These are phyloP conservation scores for Rhypophila decipiens DNA, from an alignment of 495 filamentous ascomycete genomes.

Conservation along the genomic window DNA sequence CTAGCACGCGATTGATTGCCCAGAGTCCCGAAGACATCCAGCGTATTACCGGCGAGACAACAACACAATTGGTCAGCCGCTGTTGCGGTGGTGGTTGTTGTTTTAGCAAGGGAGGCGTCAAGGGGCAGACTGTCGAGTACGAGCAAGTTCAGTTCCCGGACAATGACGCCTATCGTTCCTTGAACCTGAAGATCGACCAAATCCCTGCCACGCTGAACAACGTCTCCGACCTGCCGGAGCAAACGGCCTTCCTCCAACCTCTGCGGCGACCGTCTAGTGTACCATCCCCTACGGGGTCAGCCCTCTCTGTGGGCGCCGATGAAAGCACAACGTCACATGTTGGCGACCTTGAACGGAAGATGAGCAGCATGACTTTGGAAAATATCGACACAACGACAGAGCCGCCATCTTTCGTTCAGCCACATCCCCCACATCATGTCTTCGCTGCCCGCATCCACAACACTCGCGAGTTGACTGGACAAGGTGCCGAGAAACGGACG, in stretches of 20 bases:
- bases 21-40: slow-evolving; percentile 69
- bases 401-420: slow-evolving; percentile 85
- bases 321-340: background rate
- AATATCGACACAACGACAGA: slow-evolving; percentile 46
- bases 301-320: slow-evolving; percentile 22
- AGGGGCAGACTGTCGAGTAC: slow-evolving; percentile 45
- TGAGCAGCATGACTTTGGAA: slow-evolving; percentile 29
- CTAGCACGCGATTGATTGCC: slow-evolving; percentile 74
- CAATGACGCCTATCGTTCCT: slow-evolving; percentile 75
- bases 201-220: slow-evolving; percentile 67
- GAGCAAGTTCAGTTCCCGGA: slow-evolving; percentile 62
- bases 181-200: slow-evolving; percentile 68
- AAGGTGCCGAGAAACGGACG: slow-evolving; percentile 93
- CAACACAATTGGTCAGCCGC: slow-evolving; percentile 54
- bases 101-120: slow-evolving; percentile 52
- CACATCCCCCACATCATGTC: slow-evolving; percentile 90
- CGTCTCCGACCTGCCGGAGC: slow-evolving; percentile 62
- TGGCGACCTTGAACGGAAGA: slow-evolving; percentile 13
- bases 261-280: slow-evolving; percentile 25
- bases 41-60: slow-evolving; percentile 57
- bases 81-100: slow-evolving; percentile 97
- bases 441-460: slow-evolving; percentile 76
- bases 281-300: slow-evolving; percentile 34
- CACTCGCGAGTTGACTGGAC: slow-evolving; percentile 77
- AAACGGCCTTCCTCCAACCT: slow-evolving; percentile 62